Evolutionary conservation across 345 rosid species (phyloP).

Genomic region (Cardiospermum halicacabum): DNA sequence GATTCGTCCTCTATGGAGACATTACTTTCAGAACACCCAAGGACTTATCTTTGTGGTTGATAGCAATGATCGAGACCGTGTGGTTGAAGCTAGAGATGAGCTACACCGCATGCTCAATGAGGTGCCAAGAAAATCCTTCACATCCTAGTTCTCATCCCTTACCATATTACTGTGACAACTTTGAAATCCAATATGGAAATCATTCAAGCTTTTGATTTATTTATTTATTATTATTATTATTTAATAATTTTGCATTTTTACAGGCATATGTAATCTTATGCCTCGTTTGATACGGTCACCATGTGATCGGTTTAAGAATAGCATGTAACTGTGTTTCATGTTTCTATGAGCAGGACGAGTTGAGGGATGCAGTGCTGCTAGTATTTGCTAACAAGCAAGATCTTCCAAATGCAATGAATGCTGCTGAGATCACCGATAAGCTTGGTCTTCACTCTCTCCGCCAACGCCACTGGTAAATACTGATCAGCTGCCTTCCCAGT

Average conservation of each 20-base stretch:
- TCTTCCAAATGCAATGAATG: constrained; percentile 86
- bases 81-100: constrained; percentile 72
- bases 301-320: too few relatives aligned
- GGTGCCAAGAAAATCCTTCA: constrained; percentile 24
- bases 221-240: too few relatives aligned
- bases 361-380: constrained; percentile 91
- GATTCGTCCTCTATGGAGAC: constrained; percentile 69
- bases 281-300: too few relatives aligned
- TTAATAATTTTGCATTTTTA: too few relatives aligned
- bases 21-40: constrained; percentile 77
- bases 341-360: constrained; percentile 53
- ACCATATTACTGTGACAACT: background rate
- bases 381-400: constrained; percentile 90
- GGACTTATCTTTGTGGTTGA: constrained; percentile 88
- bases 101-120: constrained; percentile 80
- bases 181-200: background rate
- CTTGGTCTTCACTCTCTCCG: constrained; percentile 85
- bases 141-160: background rate
- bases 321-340: background rate
- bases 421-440: constrained; percentile 81
- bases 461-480: constrained; percentile 67
- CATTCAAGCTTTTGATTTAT: background rate
- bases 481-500: too few relatives aligned
- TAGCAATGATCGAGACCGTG: constrained; percentile 77
- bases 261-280: too few relatives aligned